Evolutionary conservation across 1,139 yeast species (phyloP), one percentile per base, ranked within the genome.

Genomic region (Suhomyces anneliseae): DNA sequence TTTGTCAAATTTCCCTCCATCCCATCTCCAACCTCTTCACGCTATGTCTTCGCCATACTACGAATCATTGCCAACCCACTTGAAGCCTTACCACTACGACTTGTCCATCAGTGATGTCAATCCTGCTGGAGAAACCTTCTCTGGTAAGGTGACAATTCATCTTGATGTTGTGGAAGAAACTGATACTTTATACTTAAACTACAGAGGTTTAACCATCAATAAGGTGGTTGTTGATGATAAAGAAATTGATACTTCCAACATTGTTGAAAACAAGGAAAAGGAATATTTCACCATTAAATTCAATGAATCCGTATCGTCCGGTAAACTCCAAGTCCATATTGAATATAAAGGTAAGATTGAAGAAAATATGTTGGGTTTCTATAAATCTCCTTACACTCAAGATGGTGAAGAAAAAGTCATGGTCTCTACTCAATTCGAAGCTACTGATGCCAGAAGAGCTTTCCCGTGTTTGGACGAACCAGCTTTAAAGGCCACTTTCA

Each of bases 391-490:
- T 39, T 89, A 88, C 65, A 68, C 70, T 54, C 78, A 73, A 50
- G 78, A 81, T 53, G 90, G 87, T n/a, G 72, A 74, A 45, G 79
- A 79, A 33, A 80, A 82, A 56, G 78, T 78, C 56, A 79, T 88
- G 77, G 83, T 89, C 33, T 83, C 95, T 37, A 88, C 97, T 8
- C 96, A 90, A 68, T 86, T 90, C 74, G 96, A 90, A 68, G 85
- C 96, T 27, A 86, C 95, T 12, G 96, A 88, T 63, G 92, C 96
- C 54, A 81, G 97, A 59, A 78, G 92, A 56, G 96, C 96, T 4
- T 89, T 90, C 74, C 96, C 97, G 19, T 88, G 93, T 64, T 83
- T 85, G 57, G 96, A 90, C 66, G 96, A 90, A 65, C 97, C 97
- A 10, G 81, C 84, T 45, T 76, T 84, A 51, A 90, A 90, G 72